phyloP scores from a whole-genome alignment of 129 eudicot species.

The Rutidosis leptorrhynchoides region DNA sequence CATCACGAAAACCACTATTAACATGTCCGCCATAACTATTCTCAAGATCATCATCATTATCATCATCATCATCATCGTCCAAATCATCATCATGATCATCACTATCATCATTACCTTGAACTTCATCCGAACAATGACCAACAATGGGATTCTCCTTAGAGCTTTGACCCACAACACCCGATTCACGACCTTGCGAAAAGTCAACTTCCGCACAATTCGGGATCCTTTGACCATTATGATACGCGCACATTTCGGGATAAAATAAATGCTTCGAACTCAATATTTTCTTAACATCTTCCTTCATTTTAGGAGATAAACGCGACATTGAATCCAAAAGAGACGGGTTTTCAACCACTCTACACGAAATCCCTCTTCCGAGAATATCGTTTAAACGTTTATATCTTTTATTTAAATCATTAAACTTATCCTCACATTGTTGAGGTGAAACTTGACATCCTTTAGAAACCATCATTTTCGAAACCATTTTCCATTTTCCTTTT shows the following conservation, averaged over 20 bases:
- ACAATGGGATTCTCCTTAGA: conserved; percentile 29
- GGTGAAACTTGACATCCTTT: conserved; percentile 69
- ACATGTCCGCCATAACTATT: conserved; percentile 12
- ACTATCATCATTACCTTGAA: conserved; percentile 34
- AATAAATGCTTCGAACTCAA: conserved; percentile 69
- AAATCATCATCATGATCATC: conserved; percentile 33
- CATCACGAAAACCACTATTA: conserved; percentile 32
- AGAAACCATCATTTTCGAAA: conserved; percentile 55
- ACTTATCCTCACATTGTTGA: conserved; percentile 81
- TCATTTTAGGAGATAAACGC: conserved; percentile 47
- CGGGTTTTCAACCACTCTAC: conserved; percentile 67
- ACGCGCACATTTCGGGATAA: conserved; percentile 75
- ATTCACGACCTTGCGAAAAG: conserved; percentile 29
- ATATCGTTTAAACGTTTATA: conserved; percentile 72
- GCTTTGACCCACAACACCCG: conserved; percentile 24
- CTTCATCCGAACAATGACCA: conserved; percentile 32
- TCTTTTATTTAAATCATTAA: conserved; percentile 67
- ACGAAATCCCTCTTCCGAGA: conserved; percentile 63
- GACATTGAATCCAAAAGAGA: conserved; percentile 52
- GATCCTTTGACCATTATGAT: conserved; percentile 63
- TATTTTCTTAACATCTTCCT: conserved; percentile 64
- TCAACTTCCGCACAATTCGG: conserved; percentile 54
- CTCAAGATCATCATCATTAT: conserved; percentile 23
- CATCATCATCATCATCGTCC: conserved; percentile 25
- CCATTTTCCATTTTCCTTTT: conserved; percentile 73